Conservation (phyloP, 2,329 filamentous ascomycete species). For the Claviceps sp. region DNA sequence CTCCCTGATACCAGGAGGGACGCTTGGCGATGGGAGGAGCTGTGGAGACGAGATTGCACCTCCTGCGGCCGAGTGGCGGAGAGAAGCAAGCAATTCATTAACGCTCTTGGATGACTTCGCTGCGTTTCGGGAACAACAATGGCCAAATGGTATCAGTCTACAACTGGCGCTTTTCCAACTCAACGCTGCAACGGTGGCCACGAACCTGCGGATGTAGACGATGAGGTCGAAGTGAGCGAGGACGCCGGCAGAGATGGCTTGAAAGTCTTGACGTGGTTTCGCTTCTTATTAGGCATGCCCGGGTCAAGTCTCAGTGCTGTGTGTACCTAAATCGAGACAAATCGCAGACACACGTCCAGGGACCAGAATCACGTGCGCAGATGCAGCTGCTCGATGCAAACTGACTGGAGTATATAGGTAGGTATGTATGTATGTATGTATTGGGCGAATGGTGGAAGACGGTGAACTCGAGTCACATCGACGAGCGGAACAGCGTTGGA, state of each 20-base stretch:
- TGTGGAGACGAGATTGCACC: constrained; percentile 14
- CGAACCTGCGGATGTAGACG: constrained; percentile 1
- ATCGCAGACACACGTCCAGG: neutral
- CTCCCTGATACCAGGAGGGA: constrained; percentile 44
- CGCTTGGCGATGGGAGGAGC: constrained; percentile 30
- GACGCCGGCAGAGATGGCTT: constrained; percentile 45
- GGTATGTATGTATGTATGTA: too few species aligned
- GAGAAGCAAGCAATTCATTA: constrained; percentile 45
- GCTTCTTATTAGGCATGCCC: constrained; percentile 55
- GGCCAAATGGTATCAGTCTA: neutral
- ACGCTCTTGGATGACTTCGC: constrained; percentile 29
- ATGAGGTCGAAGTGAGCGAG: constrained; percentile 17
- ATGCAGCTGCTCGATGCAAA: neutral
- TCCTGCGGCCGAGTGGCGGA: constrained; percentile 33
- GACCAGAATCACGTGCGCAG: neutral
- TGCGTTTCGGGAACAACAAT: constrained; percentile 3
- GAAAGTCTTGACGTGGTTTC: constrained; percentile 39
- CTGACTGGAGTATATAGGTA: neutral
- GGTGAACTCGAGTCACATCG: neutral
- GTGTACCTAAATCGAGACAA: neutral
- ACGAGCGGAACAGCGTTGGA: neutral
- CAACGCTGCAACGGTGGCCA: neutral
- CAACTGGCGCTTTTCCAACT: neutral
- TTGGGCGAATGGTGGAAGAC: neutral
- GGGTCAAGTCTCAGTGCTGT: constrained; percentile 3